Conservation (phyloP, 164 flowering plant species). For the Sedum album region DNA sequence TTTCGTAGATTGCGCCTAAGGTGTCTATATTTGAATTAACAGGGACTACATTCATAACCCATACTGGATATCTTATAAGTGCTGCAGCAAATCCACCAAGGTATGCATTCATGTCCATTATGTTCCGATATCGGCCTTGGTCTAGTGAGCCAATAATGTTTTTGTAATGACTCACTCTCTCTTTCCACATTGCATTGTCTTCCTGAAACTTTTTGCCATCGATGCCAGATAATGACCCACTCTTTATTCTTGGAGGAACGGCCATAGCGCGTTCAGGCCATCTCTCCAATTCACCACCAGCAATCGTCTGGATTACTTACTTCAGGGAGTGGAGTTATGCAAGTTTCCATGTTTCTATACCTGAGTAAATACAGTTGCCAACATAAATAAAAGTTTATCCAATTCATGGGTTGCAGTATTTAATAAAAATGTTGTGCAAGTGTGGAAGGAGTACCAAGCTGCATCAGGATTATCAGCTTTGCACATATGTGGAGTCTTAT, state of each 20-base stretch:
- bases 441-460: slow-evolving; percentile 42
- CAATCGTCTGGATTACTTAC: slow-evolving; percentile 45
- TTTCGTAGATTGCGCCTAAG: not conserved
- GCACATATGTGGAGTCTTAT: not conserved
- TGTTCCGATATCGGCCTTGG: slow-evolving; percentile 37
- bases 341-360: slow-evolving; percentile 78
- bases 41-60: slow-evolving; percentile 8
- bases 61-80: not conserved
- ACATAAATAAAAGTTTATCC: not conserved
- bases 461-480: not conserved
- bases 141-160: slow-evolving; percentile 29
- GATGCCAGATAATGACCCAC: slow-evolving; percentile 57
- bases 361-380: slow-evolving; percentile 19
- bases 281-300: not conserved
- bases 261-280: slow-evolving; percentile 44
- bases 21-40: slow-evolving; percentile 13
- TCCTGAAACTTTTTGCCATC: slow-evolving; percentile 47
- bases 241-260: slow-evolving; percentile 74
- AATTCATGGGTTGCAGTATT: not conserved
- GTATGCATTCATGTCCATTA: slow-evolving; percentile 7
- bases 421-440: too few relatives aligned
- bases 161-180: slow-evolving; percentile 57
- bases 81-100: slow-evolving; percentile 7
- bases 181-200: slow-evolving; percentile 74
- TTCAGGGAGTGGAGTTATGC: slow-evolving; percentile 85